Conservation (phyloP, 1,139 yeast species). For the Zygosaccharomyces sapae region DNA sequence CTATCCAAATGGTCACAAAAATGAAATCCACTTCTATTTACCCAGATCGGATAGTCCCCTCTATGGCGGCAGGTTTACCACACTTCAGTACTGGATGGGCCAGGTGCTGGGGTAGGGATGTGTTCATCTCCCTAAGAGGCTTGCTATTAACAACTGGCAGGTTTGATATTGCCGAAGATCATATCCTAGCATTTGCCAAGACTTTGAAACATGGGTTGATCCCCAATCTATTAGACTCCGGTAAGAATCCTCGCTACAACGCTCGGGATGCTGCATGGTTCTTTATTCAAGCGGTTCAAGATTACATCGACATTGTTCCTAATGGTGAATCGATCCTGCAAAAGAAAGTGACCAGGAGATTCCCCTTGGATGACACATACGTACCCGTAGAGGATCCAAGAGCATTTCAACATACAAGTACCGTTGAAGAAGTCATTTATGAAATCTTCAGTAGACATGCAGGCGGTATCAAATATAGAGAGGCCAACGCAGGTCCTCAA, state of each 20-base stretch:
- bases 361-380: constrained; percentile 84
- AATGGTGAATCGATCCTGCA: constrained; percentile 62
- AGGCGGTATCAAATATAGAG: constrained; percentile 77
- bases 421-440: constrained; percentile 71
- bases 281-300: constrained; percentile 81
- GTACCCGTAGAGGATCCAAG: constrained; percentile 62
- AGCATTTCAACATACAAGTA: constrained; percentile 69
- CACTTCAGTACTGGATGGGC: constrained; percentile 86
- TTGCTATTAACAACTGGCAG: constrained; percentile 73
- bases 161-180: constrained; percentile 70
- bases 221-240: constrained; percentile 89
- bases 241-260: constrained; percentile 88
- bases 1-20: constrained; percentile 80
- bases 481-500: constrained; percentile 89
- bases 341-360: constrained; percentile 73
- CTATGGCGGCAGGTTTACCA: constrained; percentile 94
- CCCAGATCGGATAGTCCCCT: constrained; percentile 61
- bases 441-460: constrained; percentile 88
- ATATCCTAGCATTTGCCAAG: constrained; percentile 81
- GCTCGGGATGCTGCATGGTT: constrained; percentile 99
- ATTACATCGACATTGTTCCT: constrained; percentile 66
- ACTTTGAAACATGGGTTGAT: constrained; percentile 93
- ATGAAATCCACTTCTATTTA: constrained; percentile 72
- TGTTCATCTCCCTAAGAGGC: constrained; percentile 82
- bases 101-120: constrained; percentile 99